phyloP scores from a whole-genome alignment of 768 basidiomycete species.

The Lenzites betulinus region DNA sequence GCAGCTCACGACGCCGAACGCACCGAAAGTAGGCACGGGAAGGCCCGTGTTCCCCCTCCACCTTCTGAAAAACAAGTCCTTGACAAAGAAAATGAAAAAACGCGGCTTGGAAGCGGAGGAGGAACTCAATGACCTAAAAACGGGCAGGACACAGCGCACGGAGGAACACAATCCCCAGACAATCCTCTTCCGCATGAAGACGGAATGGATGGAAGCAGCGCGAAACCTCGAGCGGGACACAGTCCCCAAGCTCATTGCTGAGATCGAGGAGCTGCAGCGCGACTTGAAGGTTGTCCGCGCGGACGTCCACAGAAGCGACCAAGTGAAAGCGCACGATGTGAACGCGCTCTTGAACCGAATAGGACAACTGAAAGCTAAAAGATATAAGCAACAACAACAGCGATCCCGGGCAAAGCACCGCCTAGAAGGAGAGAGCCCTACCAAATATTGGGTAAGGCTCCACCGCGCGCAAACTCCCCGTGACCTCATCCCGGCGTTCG shows the following conservation, averaged over 20 bases:
- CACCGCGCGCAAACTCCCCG: neutral
- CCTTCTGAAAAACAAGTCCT: neutral
- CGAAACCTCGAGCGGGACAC: neutral
- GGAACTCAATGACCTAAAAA: neutral
- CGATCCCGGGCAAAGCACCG: neutral
- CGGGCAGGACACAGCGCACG: neutral
- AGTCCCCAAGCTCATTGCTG: neutral
- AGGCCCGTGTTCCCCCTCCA: neutral
- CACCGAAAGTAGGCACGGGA: neutral
- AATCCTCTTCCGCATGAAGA: neutral
- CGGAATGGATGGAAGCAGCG: neutral
- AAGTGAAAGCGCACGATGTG: neutral
- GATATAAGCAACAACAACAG: neutral
- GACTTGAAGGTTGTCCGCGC: neutral
- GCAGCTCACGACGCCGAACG: neutral
- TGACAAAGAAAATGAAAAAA: neutral
- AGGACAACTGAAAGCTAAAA: neutral
- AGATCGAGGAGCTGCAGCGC: neutral
- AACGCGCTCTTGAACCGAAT: neutral
- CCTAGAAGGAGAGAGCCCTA: neutral
- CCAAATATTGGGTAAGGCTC: neutral
- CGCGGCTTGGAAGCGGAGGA: neutral
- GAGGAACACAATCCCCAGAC: neutral
- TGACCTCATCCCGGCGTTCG: neutral
- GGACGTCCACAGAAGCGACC: neutral